phyloP scores from a whole-genome alignment of 371 early-diverging fungal species.

The Globomyces sp. region DNA sequence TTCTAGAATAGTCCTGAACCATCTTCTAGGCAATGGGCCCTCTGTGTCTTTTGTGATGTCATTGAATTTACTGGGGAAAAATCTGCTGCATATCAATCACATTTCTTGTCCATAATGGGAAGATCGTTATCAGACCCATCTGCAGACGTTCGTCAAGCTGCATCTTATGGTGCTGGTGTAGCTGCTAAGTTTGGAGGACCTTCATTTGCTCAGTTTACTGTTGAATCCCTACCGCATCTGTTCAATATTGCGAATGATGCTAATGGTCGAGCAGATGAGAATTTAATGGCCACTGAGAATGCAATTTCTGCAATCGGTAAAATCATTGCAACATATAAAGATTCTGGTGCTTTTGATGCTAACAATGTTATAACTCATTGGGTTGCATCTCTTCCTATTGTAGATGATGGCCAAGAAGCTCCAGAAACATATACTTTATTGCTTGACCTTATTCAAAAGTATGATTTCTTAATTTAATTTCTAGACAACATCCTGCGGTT shows the following conservation, averaged over 20 bases:
- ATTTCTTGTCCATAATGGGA: conserved; percentile 69
- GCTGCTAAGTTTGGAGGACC: conserved; percentile 82
- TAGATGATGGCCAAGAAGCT: conserved; percentile 85
- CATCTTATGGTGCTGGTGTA: conserved; percentile 89
- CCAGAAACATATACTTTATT: conserved; percentile 74
- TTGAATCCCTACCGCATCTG: conserved; percentile 32
- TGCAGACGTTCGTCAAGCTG: conserved; percentile 83
- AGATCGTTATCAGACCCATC: conserved; percentile 63
- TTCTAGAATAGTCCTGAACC: conserved; percentile 64
- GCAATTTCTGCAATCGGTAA: conserved; percentile 86
- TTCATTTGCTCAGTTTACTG: conserved; percentile 30
- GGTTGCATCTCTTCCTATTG: conserved; percentile 77
- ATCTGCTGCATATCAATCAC: conserved; percentile 67
- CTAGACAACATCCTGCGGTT: conserved; percentile 61
- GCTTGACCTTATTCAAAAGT: conserved; percentile 60
- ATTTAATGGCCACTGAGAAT: conserved; percentile 85
- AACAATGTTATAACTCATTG: conserved; percentile 70
- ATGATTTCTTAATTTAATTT: conserved; percentile 11
- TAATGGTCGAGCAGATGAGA: conserved; percentile 67
- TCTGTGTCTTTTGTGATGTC: conserved; percentile 87
- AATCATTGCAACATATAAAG: conserved; percentile 48
- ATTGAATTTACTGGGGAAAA: conserved; percentile 83
- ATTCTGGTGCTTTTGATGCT: conserved; percentile 44
- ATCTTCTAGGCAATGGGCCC: conserved; percentile 82
- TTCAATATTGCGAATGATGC: conserved; percentile 64